Evolutionary conservation across 192 early-diverging fungal genomes (phyloP).

Genomic region (Phycomyces nitens): DNA sequence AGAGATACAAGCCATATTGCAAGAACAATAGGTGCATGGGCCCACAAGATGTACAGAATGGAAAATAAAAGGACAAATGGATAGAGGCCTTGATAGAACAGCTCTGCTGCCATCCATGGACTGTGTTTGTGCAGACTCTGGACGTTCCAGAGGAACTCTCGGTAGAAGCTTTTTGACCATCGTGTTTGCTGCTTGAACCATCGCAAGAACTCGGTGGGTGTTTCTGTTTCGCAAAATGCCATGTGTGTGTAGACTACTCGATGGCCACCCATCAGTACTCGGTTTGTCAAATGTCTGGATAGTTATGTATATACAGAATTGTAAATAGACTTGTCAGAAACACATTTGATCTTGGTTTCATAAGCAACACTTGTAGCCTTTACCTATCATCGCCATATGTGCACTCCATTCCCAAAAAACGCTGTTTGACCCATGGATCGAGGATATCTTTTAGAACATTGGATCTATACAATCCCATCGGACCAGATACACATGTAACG

Average conservation of each 20-base stretch:
- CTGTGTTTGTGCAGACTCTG: slow-evolving; percentile 50
- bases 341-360: neutral
- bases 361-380: neutral
- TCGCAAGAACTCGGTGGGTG: slow-evolving; percentile 50
- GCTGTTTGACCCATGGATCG: slow-evolving; percentile 54
- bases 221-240: slow-evolving; percentile 60
- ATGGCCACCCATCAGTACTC: slow-evolving; percentile 43
- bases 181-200: slow-evolving; percentile 64
- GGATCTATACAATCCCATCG: slow-evolving; percentile 57
- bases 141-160: slow-evolving; percentile 50
- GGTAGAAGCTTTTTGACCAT: slow-evolving; percentile 64
- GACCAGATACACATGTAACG: slow-evolving; percentile 64
- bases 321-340: no score
- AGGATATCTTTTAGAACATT: slow-evolving; percentile 44
- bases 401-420: slow-evolving; percentile 54
- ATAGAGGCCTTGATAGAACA: slow-evolving; percentile 58
- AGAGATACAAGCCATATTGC: slow-evolving; percentile 47
- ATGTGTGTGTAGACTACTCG: slow-evolving; percentile 53
- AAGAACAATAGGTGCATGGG: slow-evolving; percentile 31
- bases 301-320: neutral
- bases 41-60: slow-evolving; percentile 36
- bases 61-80: slow-evolving; percentile 59
- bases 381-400: slow-evolving; percentile 63
- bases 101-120: slow-evolving; percentile 58
- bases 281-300: slow-evolving; percentile 52